Base-by-base conservation (phyloP, 805 yeast species). In the Candida qinlingensis region DNA sequence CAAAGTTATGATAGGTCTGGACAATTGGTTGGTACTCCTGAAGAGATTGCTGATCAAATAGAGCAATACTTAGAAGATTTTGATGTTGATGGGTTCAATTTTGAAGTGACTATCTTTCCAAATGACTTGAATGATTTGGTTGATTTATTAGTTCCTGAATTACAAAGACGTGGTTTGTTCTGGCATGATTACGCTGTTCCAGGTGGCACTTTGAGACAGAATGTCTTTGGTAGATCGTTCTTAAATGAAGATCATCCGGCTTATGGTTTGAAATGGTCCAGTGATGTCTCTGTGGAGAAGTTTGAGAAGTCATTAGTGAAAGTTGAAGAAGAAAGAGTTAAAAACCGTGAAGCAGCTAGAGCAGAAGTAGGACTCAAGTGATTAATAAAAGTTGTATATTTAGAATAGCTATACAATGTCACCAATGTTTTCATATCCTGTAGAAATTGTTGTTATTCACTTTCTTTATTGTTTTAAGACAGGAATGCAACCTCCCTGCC, bases 61-160 rank as follows among this genome's bases (percentile, higher is more conserved):
- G 71, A 70, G 48, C 46, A 57, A 39, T 73, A 72, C 70, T 69
- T 68, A 6, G 66, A 65, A 7, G 58, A 63, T n/a, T 61, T 69
- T 26, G 73, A 65, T 42, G 63, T 73, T 30, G 77, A 73, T 51
- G 77, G 77, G 1, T 71, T 72, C 55, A 73, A 73, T 48, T 56
- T 73, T 38, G 63, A 67, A 3, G 65, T 70, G 5, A 65, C 74
- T 1, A 57, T 68, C 9, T 53, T 60, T 7, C 74, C 72, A 19
- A 68, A 64, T 4, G 54, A 68, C 4, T 62, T 67, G 42, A 68
- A 67, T 47, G 75, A 72, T 8, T 51, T 72, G 35, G 69, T 69
- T 31, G 68, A 71, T 19, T 53, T 53, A 8, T 52, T 71, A 29
- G 49, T 70, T 27, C 74, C 74, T 4, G 72, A 64, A 44, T 55